A percentile compares a stretch with the other conserved stretches of the same genome.
Evolutionary conservation across 257 asterid genomes (phyloP).

Genomic region (Lavandula angustifolia): DNA sequence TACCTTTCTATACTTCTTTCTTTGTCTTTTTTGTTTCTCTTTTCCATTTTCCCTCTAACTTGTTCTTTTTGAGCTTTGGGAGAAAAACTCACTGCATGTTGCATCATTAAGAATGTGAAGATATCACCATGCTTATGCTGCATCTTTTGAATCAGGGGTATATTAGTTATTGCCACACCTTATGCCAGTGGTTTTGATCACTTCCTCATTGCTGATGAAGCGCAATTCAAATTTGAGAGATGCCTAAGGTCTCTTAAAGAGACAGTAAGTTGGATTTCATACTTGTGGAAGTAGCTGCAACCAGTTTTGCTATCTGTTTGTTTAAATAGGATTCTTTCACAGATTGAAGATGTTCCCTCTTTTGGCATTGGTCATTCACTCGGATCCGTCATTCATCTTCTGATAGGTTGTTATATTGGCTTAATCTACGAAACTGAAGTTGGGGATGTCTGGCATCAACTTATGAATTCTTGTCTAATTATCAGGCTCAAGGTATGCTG

Average conservation of each 20-base stretch:
- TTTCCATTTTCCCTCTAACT: not conserved
- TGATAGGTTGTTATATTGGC: conserved; percentile 57
- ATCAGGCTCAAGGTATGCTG: conserved; percentile 94
- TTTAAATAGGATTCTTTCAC: conserved; percentile 32
- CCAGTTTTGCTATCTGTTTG: conserved; percentile 12
- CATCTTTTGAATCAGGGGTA: conserved; percentile 63
- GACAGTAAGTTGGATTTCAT: conserved; percentile 48
- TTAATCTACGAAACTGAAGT: conserved; percentile 19
- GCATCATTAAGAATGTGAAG: conserved; percentile 26
- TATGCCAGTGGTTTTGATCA: conserved; percentile 95
- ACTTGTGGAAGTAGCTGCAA: conserved; percentile 24
- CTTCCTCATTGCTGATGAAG: conserved; percentile 94
- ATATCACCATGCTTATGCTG: conserved; percentile 26
- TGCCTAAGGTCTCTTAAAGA: conserved; percentile 75
- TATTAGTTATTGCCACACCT: conserved; percentile 88
- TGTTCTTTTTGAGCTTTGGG: not conserved
- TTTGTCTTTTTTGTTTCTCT: not conserved
- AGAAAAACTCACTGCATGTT: conserved; percentile 10
- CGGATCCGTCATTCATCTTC: conserved; percentile 91
- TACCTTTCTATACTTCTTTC: not conserved
- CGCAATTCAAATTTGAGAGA: conserved; percentile 83
- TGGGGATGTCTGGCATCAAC: conserved; percentile 23
- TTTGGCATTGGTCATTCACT: conserved; percentile 93
- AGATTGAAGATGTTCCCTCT: conserved; percentile 79
- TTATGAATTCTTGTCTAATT: conserved; percentile 36